A percentile compares a stretch with the other conserved stretches of the same genome.
These are phyloP conservation scores for Postia placenta DNA, from an alignment of 768 basidiomycete genomes.

Conservation along the genomic window DNA sequence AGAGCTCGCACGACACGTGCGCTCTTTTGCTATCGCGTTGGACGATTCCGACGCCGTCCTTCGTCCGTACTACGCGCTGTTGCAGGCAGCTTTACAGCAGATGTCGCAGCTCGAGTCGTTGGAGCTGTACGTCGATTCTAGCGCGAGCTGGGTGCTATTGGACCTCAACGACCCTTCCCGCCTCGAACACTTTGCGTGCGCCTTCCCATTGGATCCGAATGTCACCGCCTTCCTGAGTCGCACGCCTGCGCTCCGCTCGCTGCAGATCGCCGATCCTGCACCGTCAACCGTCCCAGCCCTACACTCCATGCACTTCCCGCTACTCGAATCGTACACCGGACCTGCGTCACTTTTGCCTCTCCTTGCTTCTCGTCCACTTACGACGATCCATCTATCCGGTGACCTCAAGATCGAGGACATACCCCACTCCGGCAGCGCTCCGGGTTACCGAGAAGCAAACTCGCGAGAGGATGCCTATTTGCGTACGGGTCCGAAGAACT, in stretches of 20 bases:
- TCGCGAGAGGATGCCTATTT: not conserved
- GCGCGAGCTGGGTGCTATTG: slow-evolving; percentile 48
- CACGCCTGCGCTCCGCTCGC: slow-evolving; percentile 47
- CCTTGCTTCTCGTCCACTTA: slow-evolving; percentile 61
- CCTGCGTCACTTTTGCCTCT: slow-evolving; percentile 51
- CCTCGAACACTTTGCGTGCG: slow-evolving; percentile 51
- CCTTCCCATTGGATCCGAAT: slow-evolving; percentile 55
- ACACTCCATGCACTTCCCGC: slow-evolving; percentile 31
- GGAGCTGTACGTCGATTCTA: slow-evolving; percentile 42
- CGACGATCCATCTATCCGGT: slow-evolving; percentile 55
- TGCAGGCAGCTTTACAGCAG: slow-evolving; percentile 46
- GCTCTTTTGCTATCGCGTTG: slow-evolving; percentile 52
- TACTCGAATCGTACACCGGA: slow-evolving; percentile 54
- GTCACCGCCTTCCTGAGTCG: slow-evolving; percentile 54
- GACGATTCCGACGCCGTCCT: slow-evolving; percentile 34
- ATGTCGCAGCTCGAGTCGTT: slow-evolving; percentile 61
- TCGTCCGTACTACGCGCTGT: slow-evolving; percentile 39
- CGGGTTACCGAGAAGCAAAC: slow-evolving; percentile 10
- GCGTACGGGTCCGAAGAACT: slow-evolving; percentile 1
- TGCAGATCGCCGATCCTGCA: slow-evolving; percentile 43
- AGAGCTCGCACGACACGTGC: slow-evolving; percentile 55
- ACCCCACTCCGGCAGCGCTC: slow-evolving; percentile 28
- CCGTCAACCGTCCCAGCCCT: slow-evolving; percentile 18
- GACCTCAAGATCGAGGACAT: slow-evolving; percentile 55
- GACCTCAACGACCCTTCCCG: slow-evolving; percentile 22